Evolutionary conservation across 345 rosid species (phyloP).

Genomic region (Sisymbrium altissimum): DNA sequence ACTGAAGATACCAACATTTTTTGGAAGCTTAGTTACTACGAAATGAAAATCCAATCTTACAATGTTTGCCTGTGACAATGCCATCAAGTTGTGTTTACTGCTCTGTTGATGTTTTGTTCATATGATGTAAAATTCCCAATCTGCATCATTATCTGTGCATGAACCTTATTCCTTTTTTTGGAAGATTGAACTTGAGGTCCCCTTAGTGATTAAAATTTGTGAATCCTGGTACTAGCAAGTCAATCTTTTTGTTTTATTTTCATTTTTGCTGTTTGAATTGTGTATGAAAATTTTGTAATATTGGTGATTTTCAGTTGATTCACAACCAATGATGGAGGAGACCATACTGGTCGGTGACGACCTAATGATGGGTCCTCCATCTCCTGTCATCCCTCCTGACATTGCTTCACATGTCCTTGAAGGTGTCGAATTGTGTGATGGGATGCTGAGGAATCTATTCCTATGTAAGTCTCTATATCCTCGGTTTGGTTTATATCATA

Average conservation of each 20-base stretch:
- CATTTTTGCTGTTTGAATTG: no score
- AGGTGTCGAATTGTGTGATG: slow-evolving; percentile 85
- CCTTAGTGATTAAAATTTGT: no score
- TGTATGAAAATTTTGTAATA: background rate
- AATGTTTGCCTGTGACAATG: background rate
- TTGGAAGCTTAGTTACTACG: background rate
- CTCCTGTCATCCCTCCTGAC: slow-evolving; percentile 85
- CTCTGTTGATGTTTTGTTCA: background rate
- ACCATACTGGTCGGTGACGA: slow-evolving; percentile 92
- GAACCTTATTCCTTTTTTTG: no score
- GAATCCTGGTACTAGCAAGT: no score
- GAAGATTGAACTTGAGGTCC: no score
- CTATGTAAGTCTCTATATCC: slow-evolving; percentile 57
- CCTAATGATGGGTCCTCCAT: slow-evolving; percentile 91
- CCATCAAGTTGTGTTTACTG: background rate
- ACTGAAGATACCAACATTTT: background rate
- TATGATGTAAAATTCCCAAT: no score
- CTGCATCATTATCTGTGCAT: no score
- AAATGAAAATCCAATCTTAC: background rate
- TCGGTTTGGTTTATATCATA: background rate
- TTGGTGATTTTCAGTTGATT: slow-evolving; percentile 58
- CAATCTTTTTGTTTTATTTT: no score
- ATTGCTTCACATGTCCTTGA: slow-evolving; percentile 85
- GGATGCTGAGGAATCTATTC: slow-evolving; percentile 74
- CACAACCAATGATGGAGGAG: slow-evolving; percentile 95